A percentile compares a stretch with the other conserved stretches of the same genome.
Evolutionary conservation across 2,329 filamentous ascomycete species (phyloP).

Genomic region (Xylariales sp.): DNA sequence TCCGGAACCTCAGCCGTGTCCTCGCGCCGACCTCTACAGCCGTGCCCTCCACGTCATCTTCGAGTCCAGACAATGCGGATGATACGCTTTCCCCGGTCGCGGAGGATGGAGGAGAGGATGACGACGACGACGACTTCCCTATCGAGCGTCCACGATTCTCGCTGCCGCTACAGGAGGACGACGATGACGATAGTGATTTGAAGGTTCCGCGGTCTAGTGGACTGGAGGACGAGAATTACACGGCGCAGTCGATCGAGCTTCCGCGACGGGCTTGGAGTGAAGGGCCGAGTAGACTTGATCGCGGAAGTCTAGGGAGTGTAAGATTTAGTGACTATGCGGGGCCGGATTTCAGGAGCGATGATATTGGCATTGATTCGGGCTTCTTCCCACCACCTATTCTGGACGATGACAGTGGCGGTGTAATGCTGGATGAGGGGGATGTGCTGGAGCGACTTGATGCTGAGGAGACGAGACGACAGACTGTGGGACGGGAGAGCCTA

Average conservation of each 20-base stretch:
- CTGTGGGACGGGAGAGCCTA: conserved; percentile 41
- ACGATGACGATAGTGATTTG: conserved; percentile 43
- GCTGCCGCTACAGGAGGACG: conserved; percentile 46
- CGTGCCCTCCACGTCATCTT: conserved; percentile 42
- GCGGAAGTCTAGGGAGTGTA: conserved; percentile 44
- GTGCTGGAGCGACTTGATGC: conserved; percentile 39
- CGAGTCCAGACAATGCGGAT: conserved; percentile 17
- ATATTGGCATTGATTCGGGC: conserved; percentile 41
- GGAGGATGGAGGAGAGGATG: conserved; percentile 37
- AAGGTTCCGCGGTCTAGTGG: conserved; percentile 49
- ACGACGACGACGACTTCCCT: conserved; percentile 47
- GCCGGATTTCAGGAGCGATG: conserved; percentile 33
- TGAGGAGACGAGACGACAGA: conserved; percentile 35
- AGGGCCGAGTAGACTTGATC: conserved; percentile 40
- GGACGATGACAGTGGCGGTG: conserved; percentile 33
- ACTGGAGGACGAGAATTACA: conserved; percentile 56
- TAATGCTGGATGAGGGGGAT: conserved; percentile 32
- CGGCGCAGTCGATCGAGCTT: conserved; percentile 55
- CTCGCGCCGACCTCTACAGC: conserved; percentile 45
- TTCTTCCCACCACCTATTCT: conserved; percentile 46
- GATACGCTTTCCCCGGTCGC: conserved; percentile 19
- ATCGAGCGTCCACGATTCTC: conserved; percentile 51
- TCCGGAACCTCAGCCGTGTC: conserved; percentile 47
- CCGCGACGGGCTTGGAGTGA: conserved; percentile 49
- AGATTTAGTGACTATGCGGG: conserved; percentile 46